phyloP scores from a whole-genome alignment of 2,329 filamentous ascomycete genomes.

The Epichloe gansuensis region DNA sequence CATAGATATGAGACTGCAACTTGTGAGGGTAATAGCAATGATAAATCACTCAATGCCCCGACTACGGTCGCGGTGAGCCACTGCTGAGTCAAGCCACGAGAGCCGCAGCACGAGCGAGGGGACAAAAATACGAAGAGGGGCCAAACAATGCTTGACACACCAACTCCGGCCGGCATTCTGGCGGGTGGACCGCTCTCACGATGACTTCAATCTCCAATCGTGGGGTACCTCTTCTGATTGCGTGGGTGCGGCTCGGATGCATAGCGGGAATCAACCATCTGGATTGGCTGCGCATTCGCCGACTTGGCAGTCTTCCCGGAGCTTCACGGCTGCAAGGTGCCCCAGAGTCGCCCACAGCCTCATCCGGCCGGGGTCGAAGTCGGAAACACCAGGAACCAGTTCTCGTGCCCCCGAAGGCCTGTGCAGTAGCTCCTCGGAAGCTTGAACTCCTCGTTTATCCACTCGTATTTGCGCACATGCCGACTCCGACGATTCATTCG shows the following conservation, averaged over 20 bases:
- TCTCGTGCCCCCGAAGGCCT: slow-evolving; percentile 1
- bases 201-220: background rate
- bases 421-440: background rate
- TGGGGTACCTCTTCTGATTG: background rate
- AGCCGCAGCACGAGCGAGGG: background rate
- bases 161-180: background rate
- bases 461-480: background rate
- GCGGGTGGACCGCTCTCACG: background rate
- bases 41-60: slow-evolving; percentile 6
- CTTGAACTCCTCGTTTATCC: background rate
- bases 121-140: background rate
- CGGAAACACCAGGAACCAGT: slow-evolving; percentile 4
- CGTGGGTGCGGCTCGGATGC: background rate
- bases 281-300: background rate
- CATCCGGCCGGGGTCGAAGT: slow-evolving; percentile 1
- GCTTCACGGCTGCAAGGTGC: slow-evolving; percentile 7
- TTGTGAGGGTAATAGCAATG: background rate
- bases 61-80: slow-evolving; percentile 3
- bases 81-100: slow-evolving; percentile 1
- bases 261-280: background rate
- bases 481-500: background rate
- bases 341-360: slow-evolving; percentile 5
- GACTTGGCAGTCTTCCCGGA: slow-evolving; percentile 3
- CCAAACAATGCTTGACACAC: background rate
- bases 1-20: background rate